Conservation (phyloP, 768 basidiomycete species). For the Mycena kentingensis region DNA sequence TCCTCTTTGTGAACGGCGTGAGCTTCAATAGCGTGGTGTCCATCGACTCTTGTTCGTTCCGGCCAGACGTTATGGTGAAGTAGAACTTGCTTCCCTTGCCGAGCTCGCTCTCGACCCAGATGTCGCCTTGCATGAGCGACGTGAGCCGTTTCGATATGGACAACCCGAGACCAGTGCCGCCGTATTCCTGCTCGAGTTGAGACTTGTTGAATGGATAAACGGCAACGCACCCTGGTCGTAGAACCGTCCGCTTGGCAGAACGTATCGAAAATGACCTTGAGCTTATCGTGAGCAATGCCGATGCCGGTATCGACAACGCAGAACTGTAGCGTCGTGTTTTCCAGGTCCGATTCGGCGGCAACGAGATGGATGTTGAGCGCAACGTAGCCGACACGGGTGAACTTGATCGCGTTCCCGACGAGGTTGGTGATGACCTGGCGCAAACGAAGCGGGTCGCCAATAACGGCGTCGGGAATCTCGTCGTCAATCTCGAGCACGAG, state of each 20-base stretch:
- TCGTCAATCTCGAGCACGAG: slow-evolving; percentile 95
- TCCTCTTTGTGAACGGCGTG: slow-evolving; percentile 82
- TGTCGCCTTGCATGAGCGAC: slow-evolving; percentile 95
- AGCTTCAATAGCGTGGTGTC: slow-evolving; percentile 78
- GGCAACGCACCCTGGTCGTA: slow-evolving; percentile 76
- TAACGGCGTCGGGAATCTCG: slow-evolving; percentile 93
- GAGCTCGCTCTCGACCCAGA: slow-evolving; percentile 98
- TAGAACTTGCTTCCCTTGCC: slow-evolving; percentile 92
- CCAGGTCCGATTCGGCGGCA: slow-evolving; percentile 75
- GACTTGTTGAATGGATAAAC: background rate
- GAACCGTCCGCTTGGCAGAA: slow-evolving; percentile 99
- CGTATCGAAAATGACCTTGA: slow-evolving; percentile 98
- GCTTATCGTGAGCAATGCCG: slow-evolving; percentile 97
- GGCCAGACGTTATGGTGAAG: slow-evolving; percentile 92
- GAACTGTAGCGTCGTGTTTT: slow-evolving; percentile 90
- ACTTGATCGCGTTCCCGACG: slow-evolving; percentile 96
- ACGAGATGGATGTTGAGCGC: slow-evolving; percentile 83
- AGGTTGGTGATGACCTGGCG: slow-evolving; percentile 95
- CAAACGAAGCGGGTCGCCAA: slow-evolving; percentile 93
- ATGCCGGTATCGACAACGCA: slow-evolving; percentile 98
- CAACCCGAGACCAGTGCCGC: slow-evolving; percentile 93
- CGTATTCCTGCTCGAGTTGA: slow-evolving; percentile 71
- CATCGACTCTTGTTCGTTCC: slow-evolving; percentile 65
- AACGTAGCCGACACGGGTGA: slow-evolving; percentile 90
- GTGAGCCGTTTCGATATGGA: slow-evolving; percentile 98